Evolutionary conservation across 1,139 yeast species (phyloP), one percentile per base, ranked within the genome.

Genomic region (Geotrichum restrictum): DNA sequence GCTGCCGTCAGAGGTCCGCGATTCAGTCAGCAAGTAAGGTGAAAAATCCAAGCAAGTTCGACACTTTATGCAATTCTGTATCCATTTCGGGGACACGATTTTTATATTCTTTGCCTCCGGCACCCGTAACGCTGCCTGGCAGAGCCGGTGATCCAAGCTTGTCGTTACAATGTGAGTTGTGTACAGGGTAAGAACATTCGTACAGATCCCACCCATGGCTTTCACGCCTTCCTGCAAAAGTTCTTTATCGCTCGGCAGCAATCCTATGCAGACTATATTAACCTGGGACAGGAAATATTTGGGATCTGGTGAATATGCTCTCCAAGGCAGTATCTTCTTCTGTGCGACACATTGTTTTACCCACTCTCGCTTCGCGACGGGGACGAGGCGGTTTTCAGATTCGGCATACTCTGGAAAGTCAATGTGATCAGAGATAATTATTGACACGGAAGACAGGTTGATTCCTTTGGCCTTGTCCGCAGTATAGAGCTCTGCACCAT

Each of bases 91-190:
- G 10, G 77, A 71, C 1, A 89, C 93, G 6, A 86, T 75, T 54
- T 80, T 78, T 41, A 88, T 44, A 24, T 43, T 22, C 11, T 32
- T 14, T 3, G 36, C 29, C 36, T 36, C 19, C n/a, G 38, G 27
- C 18, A 18, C 24, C 11, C 16, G 39, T 19, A 38, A 29, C 2
- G 56, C 72, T 1, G 75, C 55, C 43, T 59, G 60, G 39, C 69
- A 67, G 50, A 60, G 64, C 2, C 61, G 69, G 57, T 84, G 83
- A 31, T 78, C 69, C 29, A 77, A 65, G 59, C 79, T 80, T 10
- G 69, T 63, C 0, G 94, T 79, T 14, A 91, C 72, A 45, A 88
- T 74, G 71, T 91, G 97, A 0, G 96, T 87, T 1, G 95, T 86
- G 58, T 78, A 78, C 50, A 78, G 77, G 7, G 88, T 81, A 37